Percentiles rank a stretch among this genome's conserved stretches.
Evolutionary conservation across 78 protist species (phyloP).

Genomic region (Speleostelium caveatum): DNA sequence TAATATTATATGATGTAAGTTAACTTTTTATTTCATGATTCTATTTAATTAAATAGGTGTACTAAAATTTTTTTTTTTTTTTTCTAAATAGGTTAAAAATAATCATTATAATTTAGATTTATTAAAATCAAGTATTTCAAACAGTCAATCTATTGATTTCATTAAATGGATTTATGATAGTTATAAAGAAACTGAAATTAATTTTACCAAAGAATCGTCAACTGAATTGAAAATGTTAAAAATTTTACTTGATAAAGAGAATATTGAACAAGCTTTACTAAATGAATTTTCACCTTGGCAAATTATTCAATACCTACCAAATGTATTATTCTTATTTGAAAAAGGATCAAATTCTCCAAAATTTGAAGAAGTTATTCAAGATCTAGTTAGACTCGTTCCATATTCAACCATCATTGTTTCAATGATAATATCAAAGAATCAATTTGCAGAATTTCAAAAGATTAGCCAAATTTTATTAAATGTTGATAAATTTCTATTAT

Average conservation of each 20-base stretch:
- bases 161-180: constrained; percentile 42
- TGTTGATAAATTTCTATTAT: too few relatives aligned
- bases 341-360: constrained; percentile 7
- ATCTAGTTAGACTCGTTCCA: constrained; percentile 30
- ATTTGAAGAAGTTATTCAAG: not conserved
- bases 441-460: too few relatives aligned
- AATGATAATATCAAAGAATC: too few relatives aligned
- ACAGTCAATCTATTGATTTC: not conserved
- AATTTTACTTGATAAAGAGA: constrained; percentile 8
- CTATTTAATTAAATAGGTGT: not conserved
- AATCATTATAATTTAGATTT: constrained; percentile 60
- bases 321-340: constrained; percentile 14
- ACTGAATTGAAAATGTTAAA: constrained; percentile 15
- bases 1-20: constrained; percentile 51
- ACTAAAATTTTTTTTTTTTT: not conserved
- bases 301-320: constrained; percentile 30
- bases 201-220: not conserved
- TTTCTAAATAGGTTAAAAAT: constrained; percentile 25
- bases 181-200: constrained; percentile 21
- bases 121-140: constrained; percentile 9
- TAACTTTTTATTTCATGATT: not conserved
- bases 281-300: constrained; percentile 64
- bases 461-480: too few relatives aligned
- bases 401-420: constrained; percentile 41
- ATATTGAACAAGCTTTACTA: not conserved